phyloP scores from a whole-genome alignment of 345 rosid genomes.

The Citrus cavaleriei region DNA sequence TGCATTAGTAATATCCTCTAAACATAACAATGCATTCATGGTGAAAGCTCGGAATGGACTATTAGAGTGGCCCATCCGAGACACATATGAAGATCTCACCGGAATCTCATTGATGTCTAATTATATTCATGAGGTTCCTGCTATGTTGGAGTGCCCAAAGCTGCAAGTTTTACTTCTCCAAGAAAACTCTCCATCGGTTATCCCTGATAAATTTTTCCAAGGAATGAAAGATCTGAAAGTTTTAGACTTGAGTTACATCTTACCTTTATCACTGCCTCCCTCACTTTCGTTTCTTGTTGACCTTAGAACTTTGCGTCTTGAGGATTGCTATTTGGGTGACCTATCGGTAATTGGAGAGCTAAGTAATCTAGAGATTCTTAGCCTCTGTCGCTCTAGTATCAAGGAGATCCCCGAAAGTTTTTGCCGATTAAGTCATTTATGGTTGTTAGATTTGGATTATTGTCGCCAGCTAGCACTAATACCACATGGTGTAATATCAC shows the following conservation, averaged over 20 bases:
- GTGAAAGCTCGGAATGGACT: background rate
- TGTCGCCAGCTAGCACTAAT: background rate
- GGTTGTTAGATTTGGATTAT: background rate
- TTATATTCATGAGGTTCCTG: background rate
- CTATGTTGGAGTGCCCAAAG: background rate
- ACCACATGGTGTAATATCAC: background rate
- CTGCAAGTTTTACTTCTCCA: background rate
- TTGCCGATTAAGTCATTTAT: background rate
- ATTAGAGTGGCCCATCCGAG: background rate
- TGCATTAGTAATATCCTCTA: background rate
- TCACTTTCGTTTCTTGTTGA: background rate
- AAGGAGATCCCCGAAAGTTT: background rate
- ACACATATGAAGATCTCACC: background rate
- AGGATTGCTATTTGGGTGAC: background rate
- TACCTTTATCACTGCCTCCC: background rate
- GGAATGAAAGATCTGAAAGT: conserved; percentile 5
- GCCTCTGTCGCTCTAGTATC: background rate
- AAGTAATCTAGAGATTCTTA: background rate
- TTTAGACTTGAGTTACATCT: background rate
- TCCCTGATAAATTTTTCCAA: background rate
- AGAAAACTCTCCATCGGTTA: background rate
- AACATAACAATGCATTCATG: background rate
- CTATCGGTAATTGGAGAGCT: background rate
- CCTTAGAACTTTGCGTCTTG: background rate
- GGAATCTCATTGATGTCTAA: conserved; percentile 2